phyloP scores from a whole-genome alignment of 2,329 filamentous ascomycete genomes.

The Fusarium tjaetaba region DNA sequence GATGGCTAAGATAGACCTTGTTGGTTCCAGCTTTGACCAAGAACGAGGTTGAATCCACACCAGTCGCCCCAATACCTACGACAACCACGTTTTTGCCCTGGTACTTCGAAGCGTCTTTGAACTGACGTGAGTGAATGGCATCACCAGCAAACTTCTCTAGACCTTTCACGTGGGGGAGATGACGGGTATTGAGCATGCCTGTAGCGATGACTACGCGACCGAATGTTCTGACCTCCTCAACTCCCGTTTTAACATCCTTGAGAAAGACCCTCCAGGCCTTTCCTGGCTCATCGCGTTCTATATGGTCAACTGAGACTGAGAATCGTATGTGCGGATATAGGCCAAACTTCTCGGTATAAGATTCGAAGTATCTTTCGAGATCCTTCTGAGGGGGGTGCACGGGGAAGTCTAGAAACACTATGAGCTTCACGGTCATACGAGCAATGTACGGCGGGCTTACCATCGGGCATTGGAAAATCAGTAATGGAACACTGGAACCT shows the following conservation, averaged over 20 bases:
- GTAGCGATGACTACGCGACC: slow-evolving; percentile 52
- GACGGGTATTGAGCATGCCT: slow-evolving; percentile 47
- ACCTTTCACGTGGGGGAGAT: slow-evolving; percentile 50
- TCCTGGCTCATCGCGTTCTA: slow-evolving; percentile 41
- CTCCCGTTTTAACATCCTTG: slow-evolving; percentile 36
- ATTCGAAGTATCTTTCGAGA: slow-evolving; percentile 47
- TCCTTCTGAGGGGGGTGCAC: slow-evolving; percentile 42
- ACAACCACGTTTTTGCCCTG: slow-evolving; percentile 56
- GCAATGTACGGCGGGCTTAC: slow-evolving; percentile 10
- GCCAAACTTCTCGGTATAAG: slow-evolving; percentile 47
- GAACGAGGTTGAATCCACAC: slow-evolving; percentile 45
- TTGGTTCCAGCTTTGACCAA: slow-evolving; percentile 45
- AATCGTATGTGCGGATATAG: slow-evolving; percentile 43
- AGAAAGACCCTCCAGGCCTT: slow-evolving; percentile 45
- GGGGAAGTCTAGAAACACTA: slow-evolving; percentile 20
- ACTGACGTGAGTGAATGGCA: slow-evolving; percentile 53
- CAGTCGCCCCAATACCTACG: slow-evolving; percentile 56
- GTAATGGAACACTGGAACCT: slow-evolving; percentile 43
- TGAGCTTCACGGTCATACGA: background rate
- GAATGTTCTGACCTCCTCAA: slow-evolving; percentile 38
- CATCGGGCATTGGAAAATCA: slow-evolving; percentile 49
- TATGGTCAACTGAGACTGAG: slow-evolving; percentile 39
- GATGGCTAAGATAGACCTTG: slow-evolving; percentile 57
- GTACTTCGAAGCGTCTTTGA: slow-evolving; percentile 48
- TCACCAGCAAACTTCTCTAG: slow-evolving; percentile 53